phyloP scores from a whole-genome alignment of 176 grass and related monocot species.

The Tillandsia leiboldiana region DNA sequence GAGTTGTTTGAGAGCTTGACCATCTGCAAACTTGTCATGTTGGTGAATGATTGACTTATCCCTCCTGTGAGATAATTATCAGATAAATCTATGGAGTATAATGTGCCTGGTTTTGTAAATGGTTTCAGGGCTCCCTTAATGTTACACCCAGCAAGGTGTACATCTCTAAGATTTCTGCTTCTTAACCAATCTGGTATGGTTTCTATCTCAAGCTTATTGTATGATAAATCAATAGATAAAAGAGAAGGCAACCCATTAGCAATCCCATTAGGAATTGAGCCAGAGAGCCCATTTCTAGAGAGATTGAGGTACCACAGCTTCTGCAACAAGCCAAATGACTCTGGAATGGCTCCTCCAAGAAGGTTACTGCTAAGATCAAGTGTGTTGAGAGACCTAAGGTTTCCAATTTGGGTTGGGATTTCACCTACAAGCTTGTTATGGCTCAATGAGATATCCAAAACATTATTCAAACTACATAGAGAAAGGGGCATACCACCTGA shows the following conservation, averaged over 20 bases:
- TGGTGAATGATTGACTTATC: conserved; percentile 41
- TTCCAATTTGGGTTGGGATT: conserved; percentile 42
- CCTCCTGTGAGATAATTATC: conserved; percentile 43
- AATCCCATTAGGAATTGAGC: conserved; percentile 25
- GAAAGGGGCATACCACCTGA: conserved; percentile 56
- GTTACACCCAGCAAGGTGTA: conserved; percentile 34
- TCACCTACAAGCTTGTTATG: conserved; percentile 46
- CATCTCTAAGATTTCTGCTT: conserved; percentile 30
- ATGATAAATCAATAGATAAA: conserved; percentile 31
- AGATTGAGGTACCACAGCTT: conserved; percentile 74
- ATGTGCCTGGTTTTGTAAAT: conserved; percentile 22
- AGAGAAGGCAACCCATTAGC: conserved; percentile 37
- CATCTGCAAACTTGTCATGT: conserved; percentile 20
- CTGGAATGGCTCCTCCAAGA: conserved; percentile 45
- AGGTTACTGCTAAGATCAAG: conserved; percentile 39
- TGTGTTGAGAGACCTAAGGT: conserved; percentile 43
- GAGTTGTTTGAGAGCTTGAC: background rate
- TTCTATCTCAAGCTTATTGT: conserved; percentile 33
- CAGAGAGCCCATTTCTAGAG: conserved; percentile 42
- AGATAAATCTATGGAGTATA: conserved; percentile 57
- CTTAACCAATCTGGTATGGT: conserved; percentile 35
- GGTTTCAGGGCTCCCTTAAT: conserved; percentile 20
- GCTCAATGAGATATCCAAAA: conserved; percentile 35
- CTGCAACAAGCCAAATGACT: conserved; percentile 32
- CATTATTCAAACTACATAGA: conserved; percentile 26